Evolutionary conservation across 306 rosid genomes (phyloP).

Genomic region (Clitoria ternatea): DNA sequence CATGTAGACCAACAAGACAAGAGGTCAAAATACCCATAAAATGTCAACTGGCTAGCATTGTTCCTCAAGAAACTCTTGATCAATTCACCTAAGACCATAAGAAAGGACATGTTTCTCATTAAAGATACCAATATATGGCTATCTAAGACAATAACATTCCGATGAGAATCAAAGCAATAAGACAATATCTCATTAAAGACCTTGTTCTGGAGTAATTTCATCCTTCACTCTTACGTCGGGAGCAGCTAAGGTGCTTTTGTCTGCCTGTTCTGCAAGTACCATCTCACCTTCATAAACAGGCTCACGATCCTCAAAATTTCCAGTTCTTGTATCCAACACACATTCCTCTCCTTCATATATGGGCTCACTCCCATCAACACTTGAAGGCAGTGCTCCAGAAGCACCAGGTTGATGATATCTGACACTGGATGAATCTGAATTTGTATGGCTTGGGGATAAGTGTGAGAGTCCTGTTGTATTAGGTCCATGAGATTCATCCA

Average conservation of each 20-base stretch:
- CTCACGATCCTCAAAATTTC: constrained; percentile 55
- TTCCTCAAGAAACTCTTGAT: constrained; percentile 78
- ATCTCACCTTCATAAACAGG: constrained; percentile 96
- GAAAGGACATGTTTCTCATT: constrained; percentile 2
- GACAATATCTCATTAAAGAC: constrained; percentile 34
- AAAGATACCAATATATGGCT: constrained; percentile 19
- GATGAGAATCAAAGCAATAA: constrained; percentile 7
- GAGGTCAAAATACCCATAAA: constrained; percentile 59
- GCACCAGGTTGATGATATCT: constrained; percentile 43
- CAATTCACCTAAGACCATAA: constrained; percentile 69
- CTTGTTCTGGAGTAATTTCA: constrained; percentile 75
- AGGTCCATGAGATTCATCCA: constrained; percentile 36
- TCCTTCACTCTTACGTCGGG: constrained; percentile 41
- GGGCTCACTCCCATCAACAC: constrained; percentile 74
- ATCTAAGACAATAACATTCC: constrained; percentile 8
- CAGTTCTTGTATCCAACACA: constrained; percentile 52
- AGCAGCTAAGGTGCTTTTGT: constrained; percentile 52
- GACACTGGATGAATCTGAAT: constrained; percentile 48
- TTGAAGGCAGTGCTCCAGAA: constrained; percentile 57
- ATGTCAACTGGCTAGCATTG: constrained; percentile 90
- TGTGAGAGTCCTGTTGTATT: constrained; percentile 32
- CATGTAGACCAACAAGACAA: background rate
- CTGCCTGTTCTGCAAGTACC: constrained; percentile 79
- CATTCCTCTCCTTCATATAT: constrained; percentile 97
- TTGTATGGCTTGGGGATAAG: constrained; percentile 40